A percentile compares a stretch with the other conserved stretches of the same genome.
These are phyloP conservation scores for Lepidium africanum DNA, from an alignment of 345 rosid species.

Conservation along the genomic window DNA sequence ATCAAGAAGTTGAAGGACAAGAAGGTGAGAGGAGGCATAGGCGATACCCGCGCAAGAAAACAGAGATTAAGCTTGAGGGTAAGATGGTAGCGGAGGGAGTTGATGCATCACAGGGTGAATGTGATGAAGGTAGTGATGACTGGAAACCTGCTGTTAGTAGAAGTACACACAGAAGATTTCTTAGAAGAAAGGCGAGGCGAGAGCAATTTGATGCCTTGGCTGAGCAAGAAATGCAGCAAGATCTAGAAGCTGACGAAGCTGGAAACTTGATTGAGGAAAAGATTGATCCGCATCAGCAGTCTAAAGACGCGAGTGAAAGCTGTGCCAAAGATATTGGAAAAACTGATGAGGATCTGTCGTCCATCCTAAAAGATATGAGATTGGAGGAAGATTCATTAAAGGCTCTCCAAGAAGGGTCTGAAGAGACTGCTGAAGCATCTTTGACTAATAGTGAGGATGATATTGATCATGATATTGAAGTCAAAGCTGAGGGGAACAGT, in stretches of 20 bases:
- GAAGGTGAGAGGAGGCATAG: slow-evolving; percentile 33
- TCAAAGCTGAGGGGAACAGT: slow-evolving; percentile 27
- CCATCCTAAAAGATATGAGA: slow-evolving; percentile 58
- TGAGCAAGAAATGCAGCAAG: slow-evolving; percentile 55
- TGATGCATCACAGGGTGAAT: slow-evolving; percentile 78
- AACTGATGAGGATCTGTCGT: slow-evolving; percentile 35
- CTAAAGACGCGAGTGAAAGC: slow-evolving; percentile 17
- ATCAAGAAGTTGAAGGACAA: slow-evolving; percentile 36
- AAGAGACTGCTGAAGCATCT: slow-evolving; percentile 10
- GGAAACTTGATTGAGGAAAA: slow-evolving; percentile 11
- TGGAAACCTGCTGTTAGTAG: slow-evolving; percentile 94
- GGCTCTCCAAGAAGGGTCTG: slow-evolving; percentile 34
- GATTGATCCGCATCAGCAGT: slow-evolving; percentile 8
- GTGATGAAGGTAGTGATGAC: slow-evolving; percentile 46
- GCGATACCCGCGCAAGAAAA: slow-evolving; percentile 50
- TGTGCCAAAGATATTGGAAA: slow-evolving; percentile 17
- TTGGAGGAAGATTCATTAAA: slow-evolving; percentile 52
- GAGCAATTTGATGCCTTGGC: slow-evolving; percentile 42
- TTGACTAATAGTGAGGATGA: slow-evolving; percentile 15
- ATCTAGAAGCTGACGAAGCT: slow-evolving; percentile 31
- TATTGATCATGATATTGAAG: slow-evolving; percentile 16
- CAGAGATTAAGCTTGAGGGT: slow-evolving; percentile 61
- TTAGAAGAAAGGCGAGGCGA: slow-evolving; percentile 69
- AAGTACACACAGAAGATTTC: slow-evolving; percentile 75
- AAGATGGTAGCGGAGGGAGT: slow-evolving; percentile 85